phyloP scores from a whole-genome alignment of 2,329 filamentous ascomycete species.

The Phyllosticta citrichinensis region DNA sequence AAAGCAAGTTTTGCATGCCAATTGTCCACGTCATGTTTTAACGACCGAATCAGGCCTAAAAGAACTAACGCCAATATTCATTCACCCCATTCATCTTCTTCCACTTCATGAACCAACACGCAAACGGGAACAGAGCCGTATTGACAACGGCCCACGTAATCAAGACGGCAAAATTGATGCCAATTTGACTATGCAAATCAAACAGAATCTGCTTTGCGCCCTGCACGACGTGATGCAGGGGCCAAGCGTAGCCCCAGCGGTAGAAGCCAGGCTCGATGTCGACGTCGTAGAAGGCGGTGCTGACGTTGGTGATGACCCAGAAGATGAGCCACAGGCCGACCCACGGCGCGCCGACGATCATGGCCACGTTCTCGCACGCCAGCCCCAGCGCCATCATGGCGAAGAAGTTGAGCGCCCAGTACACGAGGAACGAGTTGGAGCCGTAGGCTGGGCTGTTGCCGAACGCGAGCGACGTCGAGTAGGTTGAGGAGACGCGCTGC shows the following conservation, averaged over 20 bases:
- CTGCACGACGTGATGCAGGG: conserved; percentile 52
- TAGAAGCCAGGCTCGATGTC: conserved; percentile 51
- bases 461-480: conserved; percentile 24
- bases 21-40: no score
- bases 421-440: conserved; percentile 49
- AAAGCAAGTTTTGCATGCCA: no score
- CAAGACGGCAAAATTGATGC: conserved; percentile 51
- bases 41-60: no score
- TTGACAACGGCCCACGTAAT: conserved; percentile 49
- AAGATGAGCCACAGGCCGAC: conserved; percentile 55
- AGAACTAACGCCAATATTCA: not conserved
- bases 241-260: conserved; percentile 54
- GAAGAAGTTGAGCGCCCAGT: conserved; percentile 54
- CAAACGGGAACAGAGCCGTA: conserved; percentile 43
- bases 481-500: conserved; percentile 34
- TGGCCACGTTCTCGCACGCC: conserved; percentile 55
- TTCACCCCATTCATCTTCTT: conserved; percentile 18
- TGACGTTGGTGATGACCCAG: conserved; percentile 57
- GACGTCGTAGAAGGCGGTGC: conserved; percentile 49
- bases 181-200: conserved; percentile 47
- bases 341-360: conserved; percentile 53
- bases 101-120: conserved; percentile 34
- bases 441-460: conserved; percentile 46
- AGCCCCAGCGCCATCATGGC: conserved; percentile 55
- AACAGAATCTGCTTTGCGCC: conserved; percentile 52